phyloP scores from a whole-genome alignment of 2,329 filamentous ascomycete species.

The Colletotrichum sp. region DNA sequence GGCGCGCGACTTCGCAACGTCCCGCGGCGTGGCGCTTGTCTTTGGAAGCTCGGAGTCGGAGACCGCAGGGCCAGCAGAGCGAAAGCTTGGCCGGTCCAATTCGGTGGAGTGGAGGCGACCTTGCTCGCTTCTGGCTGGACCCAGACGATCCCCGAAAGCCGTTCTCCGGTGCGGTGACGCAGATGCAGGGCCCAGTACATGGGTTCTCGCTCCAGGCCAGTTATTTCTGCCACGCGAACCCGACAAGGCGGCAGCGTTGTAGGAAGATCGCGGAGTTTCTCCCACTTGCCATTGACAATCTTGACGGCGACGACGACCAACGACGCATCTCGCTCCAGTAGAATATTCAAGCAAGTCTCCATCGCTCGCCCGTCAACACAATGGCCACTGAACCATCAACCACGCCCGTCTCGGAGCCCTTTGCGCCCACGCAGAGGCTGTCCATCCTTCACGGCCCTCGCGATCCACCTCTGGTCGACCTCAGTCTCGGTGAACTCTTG shows the following conservation, averaged over 20 bases:
- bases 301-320: neutral
- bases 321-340: neutral
- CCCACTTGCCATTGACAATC: constrained; percentile 5
- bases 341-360: neutral
- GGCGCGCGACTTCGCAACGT: constrained; percentile 7
- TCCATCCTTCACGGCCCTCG: constrained; percentile 72
- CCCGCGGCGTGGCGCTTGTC: neutral
- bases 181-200: constrained; percentile 4
- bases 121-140: constrained; percentile 18
- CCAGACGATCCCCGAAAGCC: constrained; percentile 12
- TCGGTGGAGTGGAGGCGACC: neutral
- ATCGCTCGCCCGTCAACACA: neutral
- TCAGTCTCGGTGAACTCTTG: constrained; percentile 76
- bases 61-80: neutral
- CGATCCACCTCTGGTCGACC: constrained; percentile 71
- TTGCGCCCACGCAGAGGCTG: constrained; percentile 41
- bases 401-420: constrained; percentile 28
- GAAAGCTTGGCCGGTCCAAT: neutral
- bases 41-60: neutral
- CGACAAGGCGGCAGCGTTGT: neutral
- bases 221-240: constrained; percentile 9
- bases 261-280: neutral
- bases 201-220: neutral
- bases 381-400: constrained; percentile 34
- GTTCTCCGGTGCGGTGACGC: constrained; percentile 20